These are phyloP conservation scores for Boletus chippewaensis DNA, from an alignment of 1,284 basidiomycete genomes.

Conservation along the genomic window DNA sequence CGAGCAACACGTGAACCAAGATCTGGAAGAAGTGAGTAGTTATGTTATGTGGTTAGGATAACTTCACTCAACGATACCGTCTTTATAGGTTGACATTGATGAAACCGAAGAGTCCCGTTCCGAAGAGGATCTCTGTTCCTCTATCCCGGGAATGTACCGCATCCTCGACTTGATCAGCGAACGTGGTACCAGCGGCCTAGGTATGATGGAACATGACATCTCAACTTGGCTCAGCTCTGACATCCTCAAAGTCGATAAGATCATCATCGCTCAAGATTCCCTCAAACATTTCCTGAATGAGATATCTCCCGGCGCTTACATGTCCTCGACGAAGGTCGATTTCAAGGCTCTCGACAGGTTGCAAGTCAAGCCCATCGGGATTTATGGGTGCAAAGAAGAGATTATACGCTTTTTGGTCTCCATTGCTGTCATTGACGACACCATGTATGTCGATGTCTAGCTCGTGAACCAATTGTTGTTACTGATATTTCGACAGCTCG, in stretches of 20 bases:
- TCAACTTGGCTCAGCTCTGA: constrained; percentile 3
- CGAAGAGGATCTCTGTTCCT: constrained; percentile 27
- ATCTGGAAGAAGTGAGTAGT: constrained; percentile 18
- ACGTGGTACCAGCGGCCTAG: constrained; percentile 44
- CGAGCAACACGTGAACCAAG: constrained; percentile 6
- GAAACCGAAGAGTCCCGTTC: constrained; percentile 2
- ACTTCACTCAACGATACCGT: neutral
- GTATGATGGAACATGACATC: constrained; percentile 27
- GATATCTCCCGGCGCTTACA: constrained; percentile 42
- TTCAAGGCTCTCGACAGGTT: constrained; percentile 44
- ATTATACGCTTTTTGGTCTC: constrained; percentile 42
- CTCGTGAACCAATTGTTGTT: neutral
- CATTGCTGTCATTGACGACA: constrained; percentile 32
- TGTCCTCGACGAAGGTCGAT: constrained; percentile 47
- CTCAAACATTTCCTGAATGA: constrained; percentile 42
- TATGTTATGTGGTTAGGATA: neutral
- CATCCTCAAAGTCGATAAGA: constrained; percentile 44
- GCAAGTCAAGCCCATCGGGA: constrained; percentile 42
- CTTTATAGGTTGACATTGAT: constrained; percentile 15
- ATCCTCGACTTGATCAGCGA: constrained; percentile 53
- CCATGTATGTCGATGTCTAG: constrained; percentile 29
- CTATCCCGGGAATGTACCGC: constrained; percentile 42
- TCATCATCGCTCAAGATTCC: constrained; percentile 49
- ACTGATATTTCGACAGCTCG: constrained; percentile 11
- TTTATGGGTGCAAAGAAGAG: constrained; percentile 48